Conservation (phyloP, 352 stramenopile species). For the Globisporangium spinosum region DNA sequence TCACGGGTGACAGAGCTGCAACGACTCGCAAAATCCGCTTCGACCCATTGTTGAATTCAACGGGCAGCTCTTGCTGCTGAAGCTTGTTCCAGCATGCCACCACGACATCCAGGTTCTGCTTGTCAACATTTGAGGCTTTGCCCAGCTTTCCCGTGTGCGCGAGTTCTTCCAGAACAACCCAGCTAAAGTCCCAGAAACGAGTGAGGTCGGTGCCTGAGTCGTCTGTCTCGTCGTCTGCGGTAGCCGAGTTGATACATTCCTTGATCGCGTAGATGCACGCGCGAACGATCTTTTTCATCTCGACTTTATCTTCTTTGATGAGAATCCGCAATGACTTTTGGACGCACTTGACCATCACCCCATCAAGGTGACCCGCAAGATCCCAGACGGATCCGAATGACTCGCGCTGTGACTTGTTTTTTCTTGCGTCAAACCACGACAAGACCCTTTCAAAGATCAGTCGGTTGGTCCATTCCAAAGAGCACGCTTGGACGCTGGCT, state of each 20-base stretch:
- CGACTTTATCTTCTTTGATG: slow-evolving; percentile 58
- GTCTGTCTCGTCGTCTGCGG: slow-evolving; percentile 28
- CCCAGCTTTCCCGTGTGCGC: slow-evolving; percentile 56
- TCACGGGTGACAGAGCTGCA: slow-evolving; percentile 62
- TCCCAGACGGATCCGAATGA: slow-evolving; percentile 49
- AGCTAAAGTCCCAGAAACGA: slow-evolving; percentile 78
- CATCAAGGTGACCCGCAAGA: slow-evolving; percentile 67
- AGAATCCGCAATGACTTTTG: slow-evolving; percentile 73
- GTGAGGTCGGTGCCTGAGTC: slow-evolving; percentile 37
- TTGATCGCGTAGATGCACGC: slow-evolving; percentile 65
- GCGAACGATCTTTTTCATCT: slow-evolving; percentile 49
- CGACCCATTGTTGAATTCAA: slow-evolving; percentile 68
- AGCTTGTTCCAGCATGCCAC: slow-evolving; percentile 83
- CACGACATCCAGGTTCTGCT: slow-evolving; percentile 62
- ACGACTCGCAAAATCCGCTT: slow-evolving; percentile 85
- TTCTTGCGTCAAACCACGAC: slow-evolving; percentile 44
- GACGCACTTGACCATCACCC: slow-evolving; percentile 68
- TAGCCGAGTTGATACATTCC: slow-evolving; percentile 39
- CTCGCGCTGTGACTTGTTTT: slow-evolving; percentile 28
- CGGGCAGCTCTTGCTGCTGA: slow-evolving; percentile 57
- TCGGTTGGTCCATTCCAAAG: slow-evolving; percentile 50
- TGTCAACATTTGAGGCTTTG: slow-evolving; percentile 45
- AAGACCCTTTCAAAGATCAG: slow-evolving; percentile 71
- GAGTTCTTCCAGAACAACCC: slow-evolving; percentile 79
- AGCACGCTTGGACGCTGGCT: slow-evolving; percentile 61